Percentiles rank a stretch among this genome's conserved stretches.
Conservation (phyloP, 768 basidiomycete genomes). For the Kwoniella europaea region DNA sequence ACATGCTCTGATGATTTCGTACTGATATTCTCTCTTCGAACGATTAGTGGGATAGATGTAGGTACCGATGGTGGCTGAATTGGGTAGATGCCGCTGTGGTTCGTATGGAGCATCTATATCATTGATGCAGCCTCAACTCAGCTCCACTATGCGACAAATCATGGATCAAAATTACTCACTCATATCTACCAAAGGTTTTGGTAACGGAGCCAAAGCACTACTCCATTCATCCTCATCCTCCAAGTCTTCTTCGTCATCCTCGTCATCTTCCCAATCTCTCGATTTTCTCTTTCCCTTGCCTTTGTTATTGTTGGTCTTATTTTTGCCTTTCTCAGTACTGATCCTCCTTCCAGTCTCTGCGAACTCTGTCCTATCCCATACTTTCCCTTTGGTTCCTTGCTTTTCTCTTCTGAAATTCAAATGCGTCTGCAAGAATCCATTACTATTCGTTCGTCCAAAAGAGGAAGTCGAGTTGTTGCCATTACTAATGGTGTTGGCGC, state of each 20-base stretch:
- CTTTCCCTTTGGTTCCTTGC: constrained; percentile 63
- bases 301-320: constrained; percentile 66
- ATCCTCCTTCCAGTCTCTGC: constrained; percentile 72
- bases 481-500: background rate
- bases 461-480: background rate
- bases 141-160: background rate
- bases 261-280: constrained; percentile 46
- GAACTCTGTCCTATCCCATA: constrained; percentile 88
- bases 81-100: constrained; percentile 47
- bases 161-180: constrained; percentile 61
- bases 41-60: constrained; percentile 93
- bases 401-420: constrained; percentile 50
- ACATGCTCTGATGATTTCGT: constrained; percentile 82
- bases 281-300: constrained; percentile 44
- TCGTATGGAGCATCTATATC: constrained; percentile 36
- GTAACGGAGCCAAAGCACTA: constrained; percentile 74
- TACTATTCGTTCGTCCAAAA: constrained; percentile 10
- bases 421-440: constrained; percentile 47
- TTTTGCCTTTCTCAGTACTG: constrained; percentile 62
- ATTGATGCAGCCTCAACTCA: background rate
- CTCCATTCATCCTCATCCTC: constrained; percentile 60
- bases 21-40: constrained; percentile 90
- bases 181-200: constrained; percentile 71
- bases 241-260: constrained; percentile 42
- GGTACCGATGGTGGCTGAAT: constrained; percentile 62